Base-by-base conservation (phyloP, 495 filamentous ascomycete species). In the Podospora pseudopauciseta region DNA sequence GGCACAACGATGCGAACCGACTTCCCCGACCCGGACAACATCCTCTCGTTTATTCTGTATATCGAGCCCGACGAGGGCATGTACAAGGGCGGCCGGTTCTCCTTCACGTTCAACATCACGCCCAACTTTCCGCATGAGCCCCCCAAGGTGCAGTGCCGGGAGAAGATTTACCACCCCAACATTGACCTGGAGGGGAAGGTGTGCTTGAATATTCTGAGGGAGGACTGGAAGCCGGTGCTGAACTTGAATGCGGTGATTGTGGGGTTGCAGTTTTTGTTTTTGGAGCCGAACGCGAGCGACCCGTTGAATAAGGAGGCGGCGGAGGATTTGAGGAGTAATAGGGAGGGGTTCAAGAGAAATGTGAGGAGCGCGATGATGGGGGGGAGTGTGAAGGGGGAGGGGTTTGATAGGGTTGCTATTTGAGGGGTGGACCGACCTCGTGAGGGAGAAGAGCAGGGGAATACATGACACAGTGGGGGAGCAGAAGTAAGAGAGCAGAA, bases 131-230 rank as follows among this genome's bases (percentile, higher is more conserved):
- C 95, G 9, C 96, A 98, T 78, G 95, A 98, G 77, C 94, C 95
- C 67, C 95, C 95, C 0, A 98, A 98, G 80, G 96, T 99, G 72
- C 96, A 94, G 77, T 98, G 95, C 80, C 92, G 89, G 65, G 91
- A 99, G 79, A 99, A 97, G 84, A 97, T 98, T 72, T 99, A 99
- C 81, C 95, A 99, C 74, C 95, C 95, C 13, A 99, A 99, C 78
- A 98, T 99, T 78, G 95, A 99, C 76, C 84, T 96, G 61, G 95
- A 99, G 74, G 95, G 95, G 54, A 99, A 99, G 75, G 93, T 99
- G 16, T 99, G 95, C 82, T 79, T 99, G 72, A 99, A 99, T 76
- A 98, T 99, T 68, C 80, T 99, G 74, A 83, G 95, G 66, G 95
- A 98, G 82, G 95, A 99, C 82, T 99, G 95, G 95, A 98, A 97